These are phyloP conservation scores for Diaporthe eres DNA, from an alignment of 2,329 filamentous ascomycete genomes.

Conservation along the genomic window DNA sequence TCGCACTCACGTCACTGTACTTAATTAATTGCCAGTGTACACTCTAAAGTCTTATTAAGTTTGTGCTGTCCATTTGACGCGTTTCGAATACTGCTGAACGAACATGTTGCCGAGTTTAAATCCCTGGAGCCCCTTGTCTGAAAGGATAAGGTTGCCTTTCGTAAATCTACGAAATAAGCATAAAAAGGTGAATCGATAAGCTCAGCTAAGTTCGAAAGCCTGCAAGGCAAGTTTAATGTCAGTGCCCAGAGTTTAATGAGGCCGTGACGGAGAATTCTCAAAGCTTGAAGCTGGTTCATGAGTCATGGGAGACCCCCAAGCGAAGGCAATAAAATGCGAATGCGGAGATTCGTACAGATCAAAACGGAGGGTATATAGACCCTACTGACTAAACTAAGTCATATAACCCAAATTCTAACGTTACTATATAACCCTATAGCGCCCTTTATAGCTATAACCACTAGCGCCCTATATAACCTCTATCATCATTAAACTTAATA, in stretches of 20 bases:
- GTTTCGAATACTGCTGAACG: neutral
- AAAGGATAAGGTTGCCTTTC: no score
- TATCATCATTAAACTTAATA: no score
- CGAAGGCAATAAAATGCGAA: neutral
- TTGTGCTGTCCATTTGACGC: neutral
- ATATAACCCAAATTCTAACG: no score
- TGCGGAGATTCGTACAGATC: no score
- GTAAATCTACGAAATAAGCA: slow-evolving; percentile 11
- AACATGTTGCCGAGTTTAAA: neutral
- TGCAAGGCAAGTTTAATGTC: neutral
- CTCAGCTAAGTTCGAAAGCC: neutral
- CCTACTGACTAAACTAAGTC: no score
- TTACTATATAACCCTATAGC: no score
- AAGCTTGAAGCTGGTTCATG: neutral
- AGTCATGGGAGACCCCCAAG: neutral
- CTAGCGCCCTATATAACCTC: no score
- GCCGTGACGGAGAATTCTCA: slow-evolving; percentile 5
- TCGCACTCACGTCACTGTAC: neutral
- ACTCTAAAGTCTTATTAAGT: neutral
- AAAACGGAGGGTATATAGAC: no score
- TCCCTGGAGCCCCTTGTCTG: neutral
- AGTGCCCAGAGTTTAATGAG: neutral
- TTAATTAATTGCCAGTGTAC: no score
- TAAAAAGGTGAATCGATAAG: neutral
- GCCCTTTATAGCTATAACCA: no score